phyloP scores from a whole-genome alignment of 1,139 yeast genomes.

The Hemisphaericaspora lyxosophila region DNA sequence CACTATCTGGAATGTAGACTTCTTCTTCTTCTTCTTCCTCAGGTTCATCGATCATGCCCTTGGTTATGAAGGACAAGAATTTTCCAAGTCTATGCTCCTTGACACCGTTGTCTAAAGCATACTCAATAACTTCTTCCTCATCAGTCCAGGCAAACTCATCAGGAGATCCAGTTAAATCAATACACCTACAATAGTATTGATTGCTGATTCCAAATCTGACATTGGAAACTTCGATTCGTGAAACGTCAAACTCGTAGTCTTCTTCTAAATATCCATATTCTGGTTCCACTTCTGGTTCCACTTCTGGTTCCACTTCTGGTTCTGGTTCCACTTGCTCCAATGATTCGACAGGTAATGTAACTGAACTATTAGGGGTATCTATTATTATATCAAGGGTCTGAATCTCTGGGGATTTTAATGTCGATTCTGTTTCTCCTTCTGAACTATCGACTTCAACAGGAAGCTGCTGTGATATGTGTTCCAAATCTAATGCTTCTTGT shows the following conservation, averaged over 20 bases:
- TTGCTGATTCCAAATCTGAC: slow-evolving; percentile 53
- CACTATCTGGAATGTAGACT: slow-evolving; percentile 17
- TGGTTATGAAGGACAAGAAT: slow-evolving; percentile 49
- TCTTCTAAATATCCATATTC: slow-evolving; percentile 68
- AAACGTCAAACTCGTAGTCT: slow-evolving; percentile 60
- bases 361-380: slow-evolving; percentile 10
- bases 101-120: slow-evolving; percentile 52
- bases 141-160: slow-evolving; percentile 58
- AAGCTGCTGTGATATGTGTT: no score
- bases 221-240: slow-evolving; percentile 51
- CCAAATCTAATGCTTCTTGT: slow-evolving; percentile 7
- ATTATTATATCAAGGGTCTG: slow-evolving; percentile 11
- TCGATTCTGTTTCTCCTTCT: slow-evolving; percentile 9
- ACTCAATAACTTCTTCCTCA: slow-evolving; percentile 50
- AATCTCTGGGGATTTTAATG: not conserved
- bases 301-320: not conserved
- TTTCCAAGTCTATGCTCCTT: slow-evolving; percentile 55
- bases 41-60: slow-evolving; percentile 32
- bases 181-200: slow-evolving; percentile 50
- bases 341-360: not conserved
- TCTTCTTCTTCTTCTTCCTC: slow-evolving; percentile 40
- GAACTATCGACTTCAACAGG: slow-evolving; percentile 9
- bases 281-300: slow-evolving; percentile 28
- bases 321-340: not conserved
- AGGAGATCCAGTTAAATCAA: slow-evolving; percentile 47